Base-by-base conservation (phyloP, 164 flowering plant species). In the Platanus orientalis region DNA sequence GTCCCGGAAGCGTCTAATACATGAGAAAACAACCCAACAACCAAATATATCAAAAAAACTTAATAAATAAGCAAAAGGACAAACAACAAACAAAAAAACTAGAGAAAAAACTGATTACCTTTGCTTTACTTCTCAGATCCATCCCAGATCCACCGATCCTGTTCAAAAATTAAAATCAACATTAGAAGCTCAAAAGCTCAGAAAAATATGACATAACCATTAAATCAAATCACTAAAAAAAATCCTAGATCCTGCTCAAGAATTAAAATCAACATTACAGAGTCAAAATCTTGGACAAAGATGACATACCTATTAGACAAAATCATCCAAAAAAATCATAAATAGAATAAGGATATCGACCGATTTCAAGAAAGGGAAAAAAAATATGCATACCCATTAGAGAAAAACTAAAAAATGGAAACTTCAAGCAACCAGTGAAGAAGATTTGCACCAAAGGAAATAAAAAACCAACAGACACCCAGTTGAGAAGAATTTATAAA, bases 101-200 rank as follows among this genome's bases (percentile, higher is more conserved):
- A 14, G 20, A 26, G 13, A 32, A 40, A 55, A 24, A 17, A 23
- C 40, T 4, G 23, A 55, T 36, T 72, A 82, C 84, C 77, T 75
- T 77, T 48, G 82, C 87, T 78, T 83, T 83, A 71, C 87, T 79
- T 56, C 87, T 68, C 39, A 83, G 25, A 60, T 81, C 84, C 77
- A 75, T 73, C 23, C 83, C 81, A 45, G 81, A 75, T 39, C 81
- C 84, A 42, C 83, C 87, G 48, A 82, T 66, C 86, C 86, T 81
- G 65, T 65, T 49, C 10, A 26, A 59, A 5, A 20, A 54, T 5
- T 30, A 24, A 44, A 48, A 29, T 25, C 19, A 56, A 13, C 27
- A 56, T 48, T 62, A 2, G 9, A 27, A 45, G 17, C 3, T 11
- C 23, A 7, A 58, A 9, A 45, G 21, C 23, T 16, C 9, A 12